phyloP scores from a whole-genome alignment of 305 asterid genomes.

The Fraxinus angustifolia region DNA sequence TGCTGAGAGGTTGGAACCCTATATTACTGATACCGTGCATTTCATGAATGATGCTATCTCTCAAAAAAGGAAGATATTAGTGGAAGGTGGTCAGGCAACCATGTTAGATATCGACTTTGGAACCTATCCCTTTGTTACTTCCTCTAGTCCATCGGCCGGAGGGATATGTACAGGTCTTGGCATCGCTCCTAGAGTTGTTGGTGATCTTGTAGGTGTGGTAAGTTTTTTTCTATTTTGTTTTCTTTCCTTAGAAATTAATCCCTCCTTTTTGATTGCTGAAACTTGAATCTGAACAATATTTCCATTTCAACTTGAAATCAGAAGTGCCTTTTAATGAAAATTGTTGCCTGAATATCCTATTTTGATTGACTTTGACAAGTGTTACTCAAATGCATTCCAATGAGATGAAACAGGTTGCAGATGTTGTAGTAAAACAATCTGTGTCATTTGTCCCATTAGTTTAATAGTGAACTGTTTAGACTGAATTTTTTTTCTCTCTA shows the following conservation, averaged over 20 bases:
- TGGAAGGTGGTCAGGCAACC: conserved; percentile 99
- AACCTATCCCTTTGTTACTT: conserved; percentile 90
- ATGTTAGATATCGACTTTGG: conserved; percentile 96
- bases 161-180: conserved; percentile 99
- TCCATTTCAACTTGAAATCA: neutral
- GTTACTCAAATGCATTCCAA: neutral
- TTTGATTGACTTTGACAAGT: neutral
- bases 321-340: neutral
- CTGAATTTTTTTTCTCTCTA: neutral
- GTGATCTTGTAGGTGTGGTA: conserved; percentile 97
- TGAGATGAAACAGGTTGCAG: neutral
- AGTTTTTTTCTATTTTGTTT: conserved; percentile 24
- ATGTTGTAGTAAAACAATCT: neutral
- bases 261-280: neutral
- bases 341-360: neutral
- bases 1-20: conserved; percentile 91
- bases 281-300: neutral
- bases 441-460: neutral
- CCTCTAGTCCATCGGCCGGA: conserved; percentile 97
- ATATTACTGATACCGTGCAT: conserved; percentile 74
- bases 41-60: conserved; percentile 71
- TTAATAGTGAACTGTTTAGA: neutral
- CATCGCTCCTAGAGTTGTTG: conserved; percentile 83
- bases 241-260: neutral
- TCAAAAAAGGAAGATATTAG: conserved; percentile 66